phyloP scores from a whole-genome alignment of 2,329 filamentous ascomycete species.

The Fusarium lyarnte region DNA sequence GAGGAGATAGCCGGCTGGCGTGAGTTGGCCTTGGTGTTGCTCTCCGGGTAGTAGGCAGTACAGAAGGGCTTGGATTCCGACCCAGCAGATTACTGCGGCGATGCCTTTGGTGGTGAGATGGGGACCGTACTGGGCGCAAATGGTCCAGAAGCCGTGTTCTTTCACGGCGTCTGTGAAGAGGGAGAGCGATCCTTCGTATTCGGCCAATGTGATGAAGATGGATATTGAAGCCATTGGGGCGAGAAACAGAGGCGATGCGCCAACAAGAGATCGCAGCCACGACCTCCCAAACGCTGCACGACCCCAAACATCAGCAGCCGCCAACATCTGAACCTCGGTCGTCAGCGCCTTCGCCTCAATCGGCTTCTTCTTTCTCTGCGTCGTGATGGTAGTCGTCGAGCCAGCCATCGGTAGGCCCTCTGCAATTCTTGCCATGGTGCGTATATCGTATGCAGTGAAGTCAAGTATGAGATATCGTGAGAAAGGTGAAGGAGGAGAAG shows the following conservation, averaged over 20 bases:
- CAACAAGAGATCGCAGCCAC: constrained; percentile 38
- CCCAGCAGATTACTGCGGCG: constrained; percentile 14
- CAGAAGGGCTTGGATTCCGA: constrained; percentile 25
- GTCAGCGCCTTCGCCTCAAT: not conserved
- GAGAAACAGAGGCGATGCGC: constrained; percentile 36
- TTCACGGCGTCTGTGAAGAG: constrained; percentile 6
- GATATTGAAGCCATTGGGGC: constrained; percentile 37
- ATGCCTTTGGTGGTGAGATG: constrained; percentile 25
- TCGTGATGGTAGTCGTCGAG: not conserved
- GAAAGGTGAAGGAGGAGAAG: not conserved
- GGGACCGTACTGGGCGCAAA: constrained; percentile 28
- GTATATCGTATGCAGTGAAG: not conserved
- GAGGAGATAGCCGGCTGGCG: constrained; percentile 55
- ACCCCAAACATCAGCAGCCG: constrained; percentile 33
- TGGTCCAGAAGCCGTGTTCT: constrained; percentile 28
- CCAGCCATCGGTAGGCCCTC: not conserved
- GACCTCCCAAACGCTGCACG: constrained; percentile 38
- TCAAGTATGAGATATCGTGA: not conserved
- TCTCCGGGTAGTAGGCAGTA: constrained; percentile 25
- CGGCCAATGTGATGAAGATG: constrained; percentile 37
- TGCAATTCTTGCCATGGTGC: not conserved
- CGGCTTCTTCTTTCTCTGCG: not conserved
- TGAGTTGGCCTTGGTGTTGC: constrained; percentile 50
- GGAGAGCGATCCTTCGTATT: constrained; percentile 35
- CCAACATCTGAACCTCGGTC: not conserved